These are phyloP conservation scores for Ustilago vetiveriae DNA, from an alignment of 1,284 basidiomycete genomes.

Conservation along the genomic window DNA sequence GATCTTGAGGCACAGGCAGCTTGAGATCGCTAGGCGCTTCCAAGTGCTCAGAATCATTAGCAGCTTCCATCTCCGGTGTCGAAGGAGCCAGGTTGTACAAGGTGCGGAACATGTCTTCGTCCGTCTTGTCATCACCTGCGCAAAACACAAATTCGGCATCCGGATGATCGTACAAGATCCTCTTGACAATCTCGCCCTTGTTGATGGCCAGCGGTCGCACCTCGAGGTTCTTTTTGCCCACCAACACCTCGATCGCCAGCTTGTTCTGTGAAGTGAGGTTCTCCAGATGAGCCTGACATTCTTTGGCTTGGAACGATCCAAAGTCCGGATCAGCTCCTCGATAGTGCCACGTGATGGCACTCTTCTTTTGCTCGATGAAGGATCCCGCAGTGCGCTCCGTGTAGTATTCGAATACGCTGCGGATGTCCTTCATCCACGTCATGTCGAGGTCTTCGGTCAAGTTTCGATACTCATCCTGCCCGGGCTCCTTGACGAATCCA, in stretches of 20 bases:
- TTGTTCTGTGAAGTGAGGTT: slow-evolving; percentile 72
- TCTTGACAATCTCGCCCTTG: slow-evolving; percentile 98
- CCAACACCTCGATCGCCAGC: slow-evolving; percentile 67
- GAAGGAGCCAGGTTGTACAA: slow-evolving; percentile 49
- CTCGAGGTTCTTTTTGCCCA: slow-evolving; percentile 97
- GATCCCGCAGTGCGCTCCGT: slow-evolving; percentile 94
- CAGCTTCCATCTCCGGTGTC: slow-evolving; percentile 19
- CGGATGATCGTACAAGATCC: slow-evolving; percentile 88
- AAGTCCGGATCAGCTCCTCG: slow-evolving; percentile 91
- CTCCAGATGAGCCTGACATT: slow-evolving; percentile 94
- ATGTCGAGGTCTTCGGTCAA: slow-evolving; percentile 92
- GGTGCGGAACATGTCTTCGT: slow-evolving; percentile 67
- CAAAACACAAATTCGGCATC: slow-evolving; percentile 96
- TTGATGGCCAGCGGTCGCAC: slow-evolving; percentile 93
- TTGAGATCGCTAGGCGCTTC: not conserved
- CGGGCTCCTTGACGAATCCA: slow-evolving; percentile 83
- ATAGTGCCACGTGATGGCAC: slow-evolving; percentile 98
- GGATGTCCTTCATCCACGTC: slow-evolving; percentile 96
- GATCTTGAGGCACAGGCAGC: slow-evolving; percentile 3
- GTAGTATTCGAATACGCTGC: slow-evolving; percentile 94
- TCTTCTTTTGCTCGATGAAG: slow-evolving; percentile 95
- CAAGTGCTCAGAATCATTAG: not conserved
- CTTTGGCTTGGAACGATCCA: slow-evolving; percentile 75
- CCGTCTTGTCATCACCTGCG: slow-evolving; percentile 94
- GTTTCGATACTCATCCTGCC: slow-evolving; percentile 80